phyloP scores from a whole-genome alignment of 1,284 basidiomycete species.

The Trametes polyzona region DNA sequence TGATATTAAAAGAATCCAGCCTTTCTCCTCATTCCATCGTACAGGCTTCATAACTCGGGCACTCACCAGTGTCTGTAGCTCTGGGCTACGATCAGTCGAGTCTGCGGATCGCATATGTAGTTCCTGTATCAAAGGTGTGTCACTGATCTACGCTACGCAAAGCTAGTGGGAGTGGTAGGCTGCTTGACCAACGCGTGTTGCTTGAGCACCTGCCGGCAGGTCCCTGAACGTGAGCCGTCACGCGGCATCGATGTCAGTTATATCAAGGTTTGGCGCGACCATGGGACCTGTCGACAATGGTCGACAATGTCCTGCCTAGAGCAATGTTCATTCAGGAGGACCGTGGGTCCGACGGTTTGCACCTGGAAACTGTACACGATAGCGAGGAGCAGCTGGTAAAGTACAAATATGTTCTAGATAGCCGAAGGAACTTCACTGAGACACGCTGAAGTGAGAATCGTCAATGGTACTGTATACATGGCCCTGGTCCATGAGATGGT shows the following conservation, averaged over 20 bases:
- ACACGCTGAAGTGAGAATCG: slow-evolving; percentile 46
- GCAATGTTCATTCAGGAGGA: too few species aligned
- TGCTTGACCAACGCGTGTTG: too few species aligned
- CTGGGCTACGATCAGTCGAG: too few species aligned
- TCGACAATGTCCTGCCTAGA: neutral
- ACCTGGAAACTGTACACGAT: neutral
- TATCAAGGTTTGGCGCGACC: neutral
- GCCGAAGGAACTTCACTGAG: slow-evolving; percentile 27
- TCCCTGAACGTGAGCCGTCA: neutral
- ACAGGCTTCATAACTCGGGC: too few species aligned
- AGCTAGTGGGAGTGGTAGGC: too few species aligned
- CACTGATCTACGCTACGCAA: too few species aligned
- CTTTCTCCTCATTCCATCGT: neutral
- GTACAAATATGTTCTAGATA: neutral
- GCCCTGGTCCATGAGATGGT: slow-evolving; percentile 58
- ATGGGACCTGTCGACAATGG: neutral
- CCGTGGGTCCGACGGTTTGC: neutral
- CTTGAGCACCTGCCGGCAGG: neutral
- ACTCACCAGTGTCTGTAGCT: too few species aligned
- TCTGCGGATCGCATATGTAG: too few species aligned
- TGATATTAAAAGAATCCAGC: neutral
- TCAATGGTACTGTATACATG: slow-evolving; percentile 59
- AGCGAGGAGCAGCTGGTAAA: slow-evolving; percentile 3
- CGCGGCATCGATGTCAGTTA: neutral
- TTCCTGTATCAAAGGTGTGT: too few species aligned